Percentiles rank a stretch among this genome's conserved stretches.
These are phyloP conservation scores for Fusarium bulbicola DNA, from an alignment of 2,329 filamentous ascomycete species.

Conservation along the genomic window DNA sequence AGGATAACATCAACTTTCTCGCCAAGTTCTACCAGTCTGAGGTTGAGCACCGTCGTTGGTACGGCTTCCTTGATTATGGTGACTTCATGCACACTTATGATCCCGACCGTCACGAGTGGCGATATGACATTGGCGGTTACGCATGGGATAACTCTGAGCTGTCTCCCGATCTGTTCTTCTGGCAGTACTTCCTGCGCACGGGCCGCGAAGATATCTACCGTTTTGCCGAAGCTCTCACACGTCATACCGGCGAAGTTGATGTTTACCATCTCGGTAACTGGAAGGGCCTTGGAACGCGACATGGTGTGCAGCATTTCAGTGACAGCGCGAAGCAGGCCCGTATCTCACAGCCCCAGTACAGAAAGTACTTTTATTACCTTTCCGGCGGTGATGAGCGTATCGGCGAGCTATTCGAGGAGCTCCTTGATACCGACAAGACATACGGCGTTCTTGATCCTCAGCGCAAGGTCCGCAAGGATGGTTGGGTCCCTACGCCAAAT, in stretches of 20 bases:
- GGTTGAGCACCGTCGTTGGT: slow-evolving; percentile 67
- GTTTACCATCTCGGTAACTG: slow-evolving; percentile 67
- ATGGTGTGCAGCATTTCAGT: slow-evolving; percentile 69
- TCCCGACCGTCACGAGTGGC: slow-evolving; percentile 65
- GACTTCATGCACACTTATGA: slow-evolving; percentile 73
- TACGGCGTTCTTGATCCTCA: slow-evolving; percentile 64
- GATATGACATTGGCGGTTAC: slow-evolving; percentile 70
- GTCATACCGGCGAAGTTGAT: slow-evolving; percentile 70
- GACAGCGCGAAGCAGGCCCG: slow-evolving; percentile 71
- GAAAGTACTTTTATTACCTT: slow-evolving; percentile 65
- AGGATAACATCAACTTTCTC: slow-evolving; percentile 64
- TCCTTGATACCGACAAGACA: slow-evolving; percentile 61
- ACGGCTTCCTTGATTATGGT: slow-evolving; percentile 70
- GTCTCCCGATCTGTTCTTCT: slow-evolving; percentile 69
- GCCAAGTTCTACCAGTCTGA: slow-evolving; percentile 65
- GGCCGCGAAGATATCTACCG: slow-evolving; percentile 66
- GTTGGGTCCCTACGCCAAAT: slow-evolving; percentile 55
- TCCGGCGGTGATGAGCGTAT: slow-evolving; percentile 66
- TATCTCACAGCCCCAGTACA: slow-evolving; percentile 64
- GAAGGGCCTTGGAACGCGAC: slow-evolving; percentile 68
- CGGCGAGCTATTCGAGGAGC: slow-evolving; percentile 62
- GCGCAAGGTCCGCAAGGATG: slow-evolving; percentile 66
- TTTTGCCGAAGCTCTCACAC: slow-evolving; percentile 65
- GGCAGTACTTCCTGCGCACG: slow-evolving; percentile 69
- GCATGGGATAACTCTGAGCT: slow-evolving; percentile 73